Base-by-base conservation (phyloP, 1,284 basidiomycete species). In the Grifola frondosa region DNA sequence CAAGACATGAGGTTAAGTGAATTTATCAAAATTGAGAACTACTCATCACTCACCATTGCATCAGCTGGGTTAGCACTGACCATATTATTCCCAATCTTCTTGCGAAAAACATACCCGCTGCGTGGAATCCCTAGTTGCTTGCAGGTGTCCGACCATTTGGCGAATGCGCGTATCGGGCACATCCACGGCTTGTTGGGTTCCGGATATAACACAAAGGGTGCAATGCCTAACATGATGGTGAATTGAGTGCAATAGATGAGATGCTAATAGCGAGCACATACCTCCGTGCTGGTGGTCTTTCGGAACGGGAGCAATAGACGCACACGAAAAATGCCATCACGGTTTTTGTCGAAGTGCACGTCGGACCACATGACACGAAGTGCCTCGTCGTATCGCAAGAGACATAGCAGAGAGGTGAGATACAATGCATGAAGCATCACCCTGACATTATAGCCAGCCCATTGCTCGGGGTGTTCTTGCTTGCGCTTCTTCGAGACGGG, bases 331-430 rank as follows among this genome's bases (percentile, higher is more conserved):
- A 28, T 8, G 4, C 49, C 44, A 20, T 30, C 30, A n/a, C n/a
- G n/a, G 7, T 19, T 20, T 12, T 23, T 33, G 4, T 26, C 35
- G 23, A 52, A 42, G 2, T 19, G 25, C 10, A 58, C 17, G 20
- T 58, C 46, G 3, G 37, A 22, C 58, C 56, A 57, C 28, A 40
- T 39, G 31, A 61, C 56, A 12, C 40, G 39, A 4, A 61, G 42
- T 3, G 50, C 57, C 40, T 61, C 55, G 21, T 61, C 58, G 34
- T 51, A 55, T 1, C 52, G 48, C 7, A 60, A 42, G 5, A 61
- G 48, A 30, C 58, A 60, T 8, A 60, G 37, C 30, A 61, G 49
- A 1, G 54, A 49, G n/a, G 53, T 20, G 2, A 46, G 21, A 29
- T 61, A 58, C 2, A 54, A 37, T 3, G 41, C 28, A 4, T 53